Conservation (phyloP, 495 filamentous ascomycete genomes). For the Trichoderma virens region DNA sequence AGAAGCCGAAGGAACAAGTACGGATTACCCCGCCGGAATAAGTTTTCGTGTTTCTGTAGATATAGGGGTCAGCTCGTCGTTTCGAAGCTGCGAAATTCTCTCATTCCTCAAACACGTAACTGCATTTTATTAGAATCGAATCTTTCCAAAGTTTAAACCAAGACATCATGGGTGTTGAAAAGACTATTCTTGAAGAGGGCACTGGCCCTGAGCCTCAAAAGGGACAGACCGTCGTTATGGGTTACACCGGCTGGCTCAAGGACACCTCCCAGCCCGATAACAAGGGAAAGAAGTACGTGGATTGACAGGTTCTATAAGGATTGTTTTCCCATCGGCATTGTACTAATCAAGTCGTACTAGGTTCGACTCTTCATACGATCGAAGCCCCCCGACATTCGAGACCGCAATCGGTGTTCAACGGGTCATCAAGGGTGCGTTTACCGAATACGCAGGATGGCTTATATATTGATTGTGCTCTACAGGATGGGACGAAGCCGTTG, state of each 20-base stretch:
- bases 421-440: constrained; percentile 69
- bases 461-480: constrained; percentile 12
- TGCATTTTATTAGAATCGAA: not conserved
- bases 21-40: not conserved
- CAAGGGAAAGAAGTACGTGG: constrained; percentile 40
- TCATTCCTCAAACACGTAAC: not conserved
- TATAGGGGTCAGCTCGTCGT: not conserved
- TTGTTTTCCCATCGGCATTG: too few relatives aligned
- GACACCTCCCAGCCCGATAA: constrained; percentile 45
- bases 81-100: not conserved
- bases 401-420: constrained; percentile 63
- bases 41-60: too few relatives aligned
- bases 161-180: constrained; percentile 41
- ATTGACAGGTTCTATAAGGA: too few relatives aligned
- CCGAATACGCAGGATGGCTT: not conserved
- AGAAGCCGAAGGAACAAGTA: not conserved
- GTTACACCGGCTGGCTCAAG: constrained; percentile 78
- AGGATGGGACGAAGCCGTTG: constrained; percentile 74
- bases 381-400: constrained; percentile 51
- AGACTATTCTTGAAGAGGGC: constrained; percentile 35
- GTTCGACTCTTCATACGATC: constrained; percentile 70
- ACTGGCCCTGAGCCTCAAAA: constrained; percentile 44
- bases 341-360: constrained; percentile 40
- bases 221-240: constrained; percentile 66
- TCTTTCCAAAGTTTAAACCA: not conserved